Evolutionary conservation across 116 monocot species (phyloP).

Genomic region (Cymodocea nodosa): DNA sequence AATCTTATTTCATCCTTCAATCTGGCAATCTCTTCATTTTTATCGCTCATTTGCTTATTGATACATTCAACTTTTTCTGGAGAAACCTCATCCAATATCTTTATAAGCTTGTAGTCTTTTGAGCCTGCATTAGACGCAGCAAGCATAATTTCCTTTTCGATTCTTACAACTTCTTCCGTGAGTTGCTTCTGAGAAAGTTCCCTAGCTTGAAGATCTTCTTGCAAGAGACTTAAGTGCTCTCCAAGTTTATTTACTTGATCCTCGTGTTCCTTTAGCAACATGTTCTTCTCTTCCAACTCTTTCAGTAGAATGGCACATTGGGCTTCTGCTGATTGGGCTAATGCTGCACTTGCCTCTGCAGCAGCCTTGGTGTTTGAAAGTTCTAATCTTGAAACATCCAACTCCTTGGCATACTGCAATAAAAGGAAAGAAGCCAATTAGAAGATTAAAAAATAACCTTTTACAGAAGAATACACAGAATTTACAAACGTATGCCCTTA

Average conservation of each 20-base stretch:
- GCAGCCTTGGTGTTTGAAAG: constrained; percentile 54
- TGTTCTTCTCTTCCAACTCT: constrained; percentile 75
- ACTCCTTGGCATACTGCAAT: constrained; percentile 43
- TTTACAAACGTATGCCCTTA: no score
- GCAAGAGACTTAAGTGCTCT: constrained; percentile 57
- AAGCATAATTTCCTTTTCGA: constrained; percentile 76
- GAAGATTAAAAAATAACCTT: neutral
- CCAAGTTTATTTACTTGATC: constrained; percentile 41
- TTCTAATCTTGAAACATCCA: constrained; percentile 68
- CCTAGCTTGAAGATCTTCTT: constrained; percentile 72
- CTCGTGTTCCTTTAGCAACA: constrained; percentile 60
- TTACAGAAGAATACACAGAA: neutral
- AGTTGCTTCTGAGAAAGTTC: constrained; percentile 64
- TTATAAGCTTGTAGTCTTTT: constrained; percentile 51
- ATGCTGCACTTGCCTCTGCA: constrained; percentile 81
- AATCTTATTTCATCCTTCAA: constrained; percentile 81
- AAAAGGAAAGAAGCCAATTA: neutral
- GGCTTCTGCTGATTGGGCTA: constrained; percentile 53
- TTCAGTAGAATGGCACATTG: constrained; percentile 48
- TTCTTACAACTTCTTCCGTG: constrained; percentile 61
- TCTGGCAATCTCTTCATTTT: constrained; percentile 65
- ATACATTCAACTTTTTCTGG: constrained; percentile 64
- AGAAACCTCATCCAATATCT: constrained; percentile 59
- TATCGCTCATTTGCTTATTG: constrained; percentile 45
- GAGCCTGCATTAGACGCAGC: constrained; percentile 36